Conservation (phyloP, 768 basidiomycete species). For the Paxillus ammoniavirescens region DNA sequence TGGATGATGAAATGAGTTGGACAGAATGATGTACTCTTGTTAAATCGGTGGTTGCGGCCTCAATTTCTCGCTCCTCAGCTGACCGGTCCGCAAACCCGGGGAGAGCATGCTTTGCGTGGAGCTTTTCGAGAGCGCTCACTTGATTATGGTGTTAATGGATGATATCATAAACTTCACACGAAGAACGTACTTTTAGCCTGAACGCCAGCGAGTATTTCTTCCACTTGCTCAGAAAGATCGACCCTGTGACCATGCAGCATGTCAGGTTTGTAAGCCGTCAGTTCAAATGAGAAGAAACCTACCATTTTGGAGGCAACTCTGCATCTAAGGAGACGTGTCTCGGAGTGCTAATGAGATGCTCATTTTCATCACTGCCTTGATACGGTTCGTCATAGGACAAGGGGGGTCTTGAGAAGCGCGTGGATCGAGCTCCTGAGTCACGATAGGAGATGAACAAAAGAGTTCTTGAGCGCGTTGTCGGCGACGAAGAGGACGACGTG, state of each 20-base stretch:
- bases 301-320: slow-evolving; percentile 87
- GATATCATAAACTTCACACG: slow-evolving; percentile 11
- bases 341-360: slow-evolving; percentile 53
- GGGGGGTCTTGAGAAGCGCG: slow-evolving; percentile 40
- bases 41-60: slow-evolving; percentile 79
- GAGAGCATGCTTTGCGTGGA: slow-evolving; percentile 93
- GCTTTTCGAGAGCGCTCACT: slow-evolving; percentile 90
- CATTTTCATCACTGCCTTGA: slow-evolving; percentile 52
- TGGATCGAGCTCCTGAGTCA: slow-evolving; percentile 59
- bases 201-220: slow-evolving; percentile 67
- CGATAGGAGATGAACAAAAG: slow-evolving; percentile 92
- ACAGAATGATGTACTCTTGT: slow-evolving; percentile 61
- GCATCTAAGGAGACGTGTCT: slow-evolving; percentile 54
- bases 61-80: slow-evolving; percentile 93
- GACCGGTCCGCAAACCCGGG: slow-evolving; percentile 96
- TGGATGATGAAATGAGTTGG: slow-evolving; percentile 3
- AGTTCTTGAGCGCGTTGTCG: slow-evolving; percentile 81
- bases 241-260: slow-evolving; percentile 57
- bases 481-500: slow-evolving; percentile 33
- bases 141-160: slow-evolving; percentile 17
- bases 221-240: slow-evolving; percentile 87
- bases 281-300: slow-evolving; percentile 5
- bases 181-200: slow-evolving; percentile 71
- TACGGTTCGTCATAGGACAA: slow-evolving; percentile 48
- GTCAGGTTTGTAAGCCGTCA: slow-evolving; percentile 13